Evolutionary conservation across 1,284 basidiomycete genomes (phyloP), one percentile per base, ranked within the genome.

Genomic region (Trametes hirsuta): DNA sequence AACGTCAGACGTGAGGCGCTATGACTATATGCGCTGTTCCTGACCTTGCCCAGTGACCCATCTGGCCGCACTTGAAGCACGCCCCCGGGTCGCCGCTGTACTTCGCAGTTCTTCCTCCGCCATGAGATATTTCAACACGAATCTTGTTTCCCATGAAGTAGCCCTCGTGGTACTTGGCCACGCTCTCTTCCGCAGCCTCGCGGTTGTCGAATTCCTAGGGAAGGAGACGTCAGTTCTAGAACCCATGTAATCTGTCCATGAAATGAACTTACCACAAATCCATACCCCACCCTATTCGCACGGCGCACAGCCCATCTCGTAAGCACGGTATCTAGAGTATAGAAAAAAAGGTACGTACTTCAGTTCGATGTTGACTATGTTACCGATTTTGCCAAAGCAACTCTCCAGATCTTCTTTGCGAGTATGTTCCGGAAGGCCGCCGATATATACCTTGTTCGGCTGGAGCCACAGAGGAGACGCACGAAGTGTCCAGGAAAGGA

Each of bases 371-470:
- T 86, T 84, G 24, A 81, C 73, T 37, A 94, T 91, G 54, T 74
- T 79, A n/a, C 91, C 91, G 52, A 93, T 85, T 74, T 92, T 91
- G 55, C 89, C 89, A 74, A 94, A 94, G 74, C 92, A 93, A 66
- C 83, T 89, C 72, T 86, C 86, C 34, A 94, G 77, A 71, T 94
- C 91, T 76, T 92, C 91, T 75, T 86, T 83, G 65, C 88, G 87
- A 55, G 91, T 93, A 67, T 91, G 83, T 75, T 92, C 90, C 62
- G 91, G 92, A 63, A 94, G 83, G 66, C 91, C 91, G 70, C 91
- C 91, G 71, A 94, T 87, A 73, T 94, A 94, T 74, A 94, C 88
- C 79, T 94, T 94, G 79, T 93, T 93, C 77, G 90, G 88, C 90
- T 93, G 76, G 67, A 81, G 78, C 79, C 58, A 82, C 79, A 84